phyloP scores from a whole-genome alignment of 805 yeast genomes.

The Clavispora vitiphila region DNA sequence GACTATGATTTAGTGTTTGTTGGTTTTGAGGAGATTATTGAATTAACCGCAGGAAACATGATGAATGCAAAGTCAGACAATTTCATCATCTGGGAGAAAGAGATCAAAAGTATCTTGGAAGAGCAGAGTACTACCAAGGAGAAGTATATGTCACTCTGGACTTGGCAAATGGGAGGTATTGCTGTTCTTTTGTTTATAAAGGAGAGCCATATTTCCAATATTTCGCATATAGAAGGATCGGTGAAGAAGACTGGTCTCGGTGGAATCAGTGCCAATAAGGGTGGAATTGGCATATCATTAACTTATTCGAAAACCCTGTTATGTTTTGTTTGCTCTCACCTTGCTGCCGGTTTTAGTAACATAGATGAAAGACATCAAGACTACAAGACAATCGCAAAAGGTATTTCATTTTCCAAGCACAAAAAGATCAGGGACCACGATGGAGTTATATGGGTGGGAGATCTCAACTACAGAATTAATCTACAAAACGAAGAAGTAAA shows the following conservation, averaged over 20 bases:
- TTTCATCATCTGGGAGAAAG: constrained; percentile 60
- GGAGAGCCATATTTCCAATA: constrained; percentile 44
- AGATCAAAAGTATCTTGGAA: constrained; percentile 46
- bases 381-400: constrained; percentile 71
- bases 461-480: constrained; percentile 80
- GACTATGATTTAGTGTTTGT: constrained; percentile 68
- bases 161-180: constrained; percentile 84
- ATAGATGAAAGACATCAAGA: constrained; percentile 82
- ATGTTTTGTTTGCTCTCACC: constrained; percentile 79
- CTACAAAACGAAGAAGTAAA: constrained; percentile 70
- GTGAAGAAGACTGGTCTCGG: constrained; percentile 91
- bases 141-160: constrained; percentile 58
- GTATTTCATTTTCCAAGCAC: constrained; percentile 57
- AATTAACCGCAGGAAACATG: constrained; percentile 78
- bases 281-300: constrained; percentile 72
- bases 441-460: constrained; percentile 86
- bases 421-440: constrained; percentile 68
- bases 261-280: constrained; percentile 81
- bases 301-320: constrained; percentile 61
- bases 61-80: constrained; percentile 66
- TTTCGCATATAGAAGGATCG: constrained; percentile 63
- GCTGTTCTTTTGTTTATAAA: constrained; percentile 64
- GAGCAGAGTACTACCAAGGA: constrained; percentile 25
- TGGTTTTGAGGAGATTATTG: constrained; percentile 87
- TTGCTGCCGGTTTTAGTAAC: constrained; percentile 88